These are phyloP conservation scores for Epichloe brachyelytri DNA, from an alignment of 2,329 filamentous ascomycete genomes.

Conservation along the genomic window DNA sequence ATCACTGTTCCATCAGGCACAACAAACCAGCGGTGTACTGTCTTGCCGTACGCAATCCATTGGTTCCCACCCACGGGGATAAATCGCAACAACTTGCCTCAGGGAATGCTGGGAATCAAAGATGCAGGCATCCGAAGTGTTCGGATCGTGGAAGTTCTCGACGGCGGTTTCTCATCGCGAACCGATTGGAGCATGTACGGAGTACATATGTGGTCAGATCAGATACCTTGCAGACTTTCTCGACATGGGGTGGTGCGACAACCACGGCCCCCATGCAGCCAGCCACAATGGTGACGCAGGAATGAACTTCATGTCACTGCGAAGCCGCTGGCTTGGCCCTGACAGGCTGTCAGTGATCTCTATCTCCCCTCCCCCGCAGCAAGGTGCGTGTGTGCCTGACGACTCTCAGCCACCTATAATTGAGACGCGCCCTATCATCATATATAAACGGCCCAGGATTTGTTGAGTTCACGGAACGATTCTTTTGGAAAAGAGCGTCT, in stretches of 20 bases:
- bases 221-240: constrained; percentile 2
- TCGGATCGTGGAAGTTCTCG: background rate
- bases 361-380: background rate
- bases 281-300: constrained; percentile 1
- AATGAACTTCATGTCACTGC: background rate
- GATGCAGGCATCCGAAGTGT: background rate
- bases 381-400: background rate
- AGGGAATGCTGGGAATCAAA: background rate
- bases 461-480: background rate
- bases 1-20: too few species aligned
- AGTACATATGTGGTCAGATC: background rate
- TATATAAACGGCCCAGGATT: background rate
- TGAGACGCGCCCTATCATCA: background rate
- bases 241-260: background rate
- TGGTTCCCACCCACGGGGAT: too few species aligned
- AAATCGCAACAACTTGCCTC: too few species aligned
- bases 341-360: constrained; percentile 1
- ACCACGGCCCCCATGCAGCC: constrained; percentile 1
- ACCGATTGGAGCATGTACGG: background rate
- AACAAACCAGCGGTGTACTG: too few species aligned
- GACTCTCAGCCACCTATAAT: constrained; percentile 2
- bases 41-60: too few species aligned
- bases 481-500: background rate
- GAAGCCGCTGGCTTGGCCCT: background rate
- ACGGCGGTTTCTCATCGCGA: background rate